Evolutionary conservation across 805 yeast genomes (phyloP), one percentile per base, ranked within the genome.

Genomic region (Pichia eremophila): DNA sequence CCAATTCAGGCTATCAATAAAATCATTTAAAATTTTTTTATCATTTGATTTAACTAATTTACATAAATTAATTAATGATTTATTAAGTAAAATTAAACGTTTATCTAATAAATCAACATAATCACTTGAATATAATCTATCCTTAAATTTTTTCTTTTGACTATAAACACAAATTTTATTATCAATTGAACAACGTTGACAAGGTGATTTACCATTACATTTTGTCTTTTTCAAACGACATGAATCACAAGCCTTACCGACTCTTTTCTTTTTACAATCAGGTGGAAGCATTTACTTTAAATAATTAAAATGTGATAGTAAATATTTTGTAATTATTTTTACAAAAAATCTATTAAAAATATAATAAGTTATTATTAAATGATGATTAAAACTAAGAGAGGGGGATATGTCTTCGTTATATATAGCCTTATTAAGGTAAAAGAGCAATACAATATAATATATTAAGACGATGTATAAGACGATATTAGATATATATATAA

Each of bases 71-170:
- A 77, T 73, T 41, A 81, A 59, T 1, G 79, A 65, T 53, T 70
- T 70, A 43, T 78, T 73, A 22, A 81, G 63, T 39, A 81, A 62
- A 42, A 73, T 76, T 37, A 78, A 60, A 42, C 85, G 60, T 28
- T 80, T 75, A 53, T 81, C 85, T 36, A 81, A 63, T 46, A 81
- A 62, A 54, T 81, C 86, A 11, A 80, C 82, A 52, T 81, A 80
- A 7, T 82, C 83, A 39, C 64, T 61, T 2, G 85, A 80, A 51
- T 78, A 79, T 28, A 67, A 65, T 58, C 78, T 79, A 42, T 80
- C 84, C 48, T 69, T 74, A 43, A 67, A 65, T 52, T 72, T 74
- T 58, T 71, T 74, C 57, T 78, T 70, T 51, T 79, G 81, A 2
- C 79, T 73, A 57, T 76, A 79, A 2, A 77, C 73, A 59, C 85